Evolutionary conservation across 2,329 filamentous ascomycete genomes (phyloP).

Genomic region (Neonectria sp.): DNA sequence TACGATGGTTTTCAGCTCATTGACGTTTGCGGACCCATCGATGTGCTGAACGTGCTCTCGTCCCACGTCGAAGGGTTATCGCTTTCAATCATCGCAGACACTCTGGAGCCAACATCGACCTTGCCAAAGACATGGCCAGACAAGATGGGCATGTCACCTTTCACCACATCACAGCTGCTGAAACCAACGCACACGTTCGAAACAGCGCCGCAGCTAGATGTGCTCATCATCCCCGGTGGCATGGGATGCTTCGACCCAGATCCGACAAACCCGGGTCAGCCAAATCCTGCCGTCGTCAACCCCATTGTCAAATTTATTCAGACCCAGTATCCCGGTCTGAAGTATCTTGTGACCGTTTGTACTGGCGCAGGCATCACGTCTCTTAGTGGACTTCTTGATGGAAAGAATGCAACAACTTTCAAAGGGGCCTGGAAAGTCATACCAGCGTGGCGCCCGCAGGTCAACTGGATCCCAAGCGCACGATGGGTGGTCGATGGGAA

Average conservation of each 20-base stretch:
- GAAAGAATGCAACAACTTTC: constrained; percentile 70
- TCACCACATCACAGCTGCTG: constrained; percentile 41
- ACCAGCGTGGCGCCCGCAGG: constrained; percentile 56
- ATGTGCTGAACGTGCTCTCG: constrained; percentile 30
- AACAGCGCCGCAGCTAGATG: constrained; percentile 63
- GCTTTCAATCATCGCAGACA: constrained; percentile 27
- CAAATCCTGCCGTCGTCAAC: constrained; percentile 46
- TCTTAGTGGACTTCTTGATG: constrained; percentile 66
- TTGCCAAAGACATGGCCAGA: constrained; percentile 28
- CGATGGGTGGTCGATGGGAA: constrained; percentile 73
- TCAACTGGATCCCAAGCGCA: constrained; percentile 67
- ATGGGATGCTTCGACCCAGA: constrained; percentile 52
- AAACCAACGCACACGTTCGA: constrained; percentile 58
- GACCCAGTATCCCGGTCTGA: constrained; percentile 55
- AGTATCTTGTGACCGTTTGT: constrained; percentile 70
- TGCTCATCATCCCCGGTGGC: constrained; percentile 71
- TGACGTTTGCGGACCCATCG: constrained; percentile 49
- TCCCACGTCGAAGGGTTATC: constrained; percentile 23
- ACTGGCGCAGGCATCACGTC: constrained; percentile 69
- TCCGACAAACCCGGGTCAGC: constrained; percentile 32
- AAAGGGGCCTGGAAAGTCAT: constrained; percentile 64
- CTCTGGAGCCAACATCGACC: constrained; percentile 27
- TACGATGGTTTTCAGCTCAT: constrained; percentile 56
- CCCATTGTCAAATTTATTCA: constrained; percentile 58
- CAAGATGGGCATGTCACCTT: constrained; percentile 29